Evolutionary conservation across 495 filamentous ascomycete genomes (phyloP).

Genomic region (Xylaria acuta): DNA sequence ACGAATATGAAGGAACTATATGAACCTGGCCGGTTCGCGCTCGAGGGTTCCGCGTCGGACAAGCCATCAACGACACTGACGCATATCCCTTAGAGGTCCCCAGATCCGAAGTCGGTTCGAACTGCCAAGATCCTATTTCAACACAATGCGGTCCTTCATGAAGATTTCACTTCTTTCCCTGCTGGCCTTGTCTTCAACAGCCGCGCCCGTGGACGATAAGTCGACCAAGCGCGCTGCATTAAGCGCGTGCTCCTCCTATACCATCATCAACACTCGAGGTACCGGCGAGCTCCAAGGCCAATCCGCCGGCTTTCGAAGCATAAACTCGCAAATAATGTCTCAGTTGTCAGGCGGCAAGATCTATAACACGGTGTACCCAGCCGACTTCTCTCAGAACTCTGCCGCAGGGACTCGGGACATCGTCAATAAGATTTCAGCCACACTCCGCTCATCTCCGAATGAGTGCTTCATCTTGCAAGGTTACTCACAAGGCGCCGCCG

Average conservation of each 20-base stretch:
- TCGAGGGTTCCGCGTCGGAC: background rate
- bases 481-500: slow-evolving; percentile 19
- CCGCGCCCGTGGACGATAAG: no score
- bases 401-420: slow-evolving; percentile 10
- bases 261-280: slow-evolving; percentile 21
- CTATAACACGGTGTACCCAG: slow-evolving; percentile 19
- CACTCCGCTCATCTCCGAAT: background rate
- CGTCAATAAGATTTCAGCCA: slow-evolving; percentile 4
- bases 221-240: slow-evolving; percentile 7
- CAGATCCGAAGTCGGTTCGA: background rate
- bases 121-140: background rate
- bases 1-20: background rate
- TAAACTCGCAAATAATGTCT: slow-evolving; percentile 18
- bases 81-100: background rate
- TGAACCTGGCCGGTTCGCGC: background rate
- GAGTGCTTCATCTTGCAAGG: slow-evolving; percentile 23
- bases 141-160: slow-evolving; percentile 6
- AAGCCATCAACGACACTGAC: background rate
- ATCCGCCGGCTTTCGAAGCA: slow-evolving; percentile 15
- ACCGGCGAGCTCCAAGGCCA: slow-evolving; percentile 12
- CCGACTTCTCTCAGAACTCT: slow-evolving; percentile 10
- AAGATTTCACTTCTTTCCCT: background rate
- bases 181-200: slow-evolving; percentile 2
- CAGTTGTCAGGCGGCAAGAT: slow-evolving; percentile 15
- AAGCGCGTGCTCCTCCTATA: slow-evolving; percentile 14